A percentile compares a stretch with the other conserved stretches of the same genome.
Conservation (phyloP, 441 rosid genomes). For the Erysimum cheiri region DNA sequence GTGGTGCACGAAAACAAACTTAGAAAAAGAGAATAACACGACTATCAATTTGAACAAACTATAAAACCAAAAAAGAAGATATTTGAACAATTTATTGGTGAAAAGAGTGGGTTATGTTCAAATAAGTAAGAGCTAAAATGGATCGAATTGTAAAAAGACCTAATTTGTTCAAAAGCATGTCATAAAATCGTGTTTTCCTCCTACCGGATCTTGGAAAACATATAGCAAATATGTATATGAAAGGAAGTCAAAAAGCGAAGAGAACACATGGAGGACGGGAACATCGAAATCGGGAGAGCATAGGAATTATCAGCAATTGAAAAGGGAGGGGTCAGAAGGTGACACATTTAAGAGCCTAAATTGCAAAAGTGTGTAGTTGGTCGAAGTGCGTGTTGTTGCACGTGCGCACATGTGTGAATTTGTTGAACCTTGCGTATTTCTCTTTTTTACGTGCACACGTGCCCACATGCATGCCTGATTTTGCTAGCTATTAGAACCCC, state of each 20-base stretch:
- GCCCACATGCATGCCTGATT: slow-evolving; percentile 77
- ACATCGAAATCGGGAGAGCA: slow-evolving; percentile 40
- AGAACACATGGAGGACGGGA: slow-evolving; percentile 45
- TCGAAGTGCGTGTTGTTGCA: slow-evolving; percentile 70
- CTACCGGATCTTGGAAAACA: slow-evolving; percentile 5
- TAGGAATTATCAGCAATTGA: slow-evolving; percentile 36
- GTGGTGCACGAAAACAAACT: background rate
- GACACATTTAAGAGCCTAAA: slow-evolving; percentile 39
- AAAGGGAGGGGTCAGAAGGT: slow-evolving; percentile 7
- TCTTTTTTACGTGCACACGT: slow-evolving; percentile 62
- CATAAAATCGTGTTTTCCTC: background rate
- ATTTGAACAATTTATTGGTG: background rate
- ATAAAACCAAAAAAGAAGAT: too few relatives aligned
- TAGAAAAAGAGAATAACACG: background rate
- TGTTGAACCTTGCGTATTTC: slow-evolving; percentile 61
- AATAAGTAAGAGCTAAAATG: background rate
- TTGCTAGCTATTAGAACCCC: slow-evolving; percentile 32
- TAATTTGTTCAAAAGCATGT: background rate
- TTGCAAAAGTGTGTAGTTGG: slow-evolving; percentile 46
- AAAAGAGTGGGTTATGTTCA: background rate
- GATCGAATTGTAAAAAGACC: background rate
- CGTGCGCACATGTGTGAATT: slow-evolving; percentile 87
- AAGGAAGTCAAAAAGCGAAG: slow-evolving; percentile 38
- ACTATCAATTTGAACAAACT: background rate
- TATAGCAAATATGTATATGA: slow-evolving; percentile 4